Evolutionary conservation across 768 basidiomycete genomes (phyloP).

Genomic region (Amanita subjunquillea): DNA sequence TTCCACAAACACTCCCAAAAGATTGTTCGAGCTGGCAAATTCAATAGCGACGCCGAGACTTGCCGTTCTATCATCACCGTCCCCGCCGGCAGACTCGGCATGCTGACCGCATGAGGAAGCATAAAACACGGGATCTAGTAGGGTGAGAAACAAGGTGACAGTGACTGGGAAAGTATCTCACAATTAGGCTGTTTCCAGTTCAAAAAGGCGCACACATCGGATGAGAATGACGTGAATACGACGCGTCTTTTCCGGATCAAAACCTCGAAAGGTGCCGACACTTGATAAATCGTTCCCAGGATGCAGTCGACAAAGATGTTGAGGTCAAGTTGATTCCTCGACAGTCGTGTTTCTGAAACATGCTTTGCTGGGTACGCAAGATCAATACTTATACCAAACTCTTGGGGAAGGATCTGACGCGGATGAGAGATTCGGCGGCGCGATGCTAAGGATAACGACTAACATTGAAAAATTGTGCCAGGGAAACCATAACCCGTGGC

Average conservation of each 20-base stretch:
- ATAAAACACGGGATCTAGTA: conserved; percentile 88
- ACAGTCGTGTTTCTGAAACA: conserved; percentile 13
- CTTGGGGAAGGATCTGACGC: conserved; percentile 43
- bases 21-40: conserved; percentile 86
- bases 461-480: conserved; percentile 72
- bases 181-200: conserved; percentile 99
- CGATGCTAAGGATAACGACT: conserved; percentile 12
- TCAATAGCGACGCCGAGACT: conserved; percentile 89
- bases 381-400: conserved; percentile 74
- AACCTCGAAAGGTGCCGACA: conserved; percentile 40
- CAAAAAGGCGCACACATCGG: conserved; percentile 79
- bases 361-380: conserved; percentile 63
- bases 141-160: conserved; percentile 5
- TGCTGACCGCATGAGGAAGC: conserved; percentile 72
- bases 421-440: background rate
- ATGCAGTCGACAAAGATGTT: conserved; percentile 82
- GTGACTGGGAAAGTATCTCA: conserved; percentile 25
- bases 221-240: conserved; percentile 88
- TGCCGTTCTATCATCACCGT: conserved; percentile 38
- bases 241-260: conserved; percentile 60
- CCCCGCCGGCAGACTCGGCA: conserved; percentile 26
- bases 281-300: conserved; percentile 72
- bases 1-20: conserved; percentile 86
- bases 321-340: conserved; percentile 35
- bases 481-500: conserved; percentile 52